Evolutionary conservation across 306 rosid species (phyloP).

Genomic region (Amphicarpaea edgeworthii): DNA sequence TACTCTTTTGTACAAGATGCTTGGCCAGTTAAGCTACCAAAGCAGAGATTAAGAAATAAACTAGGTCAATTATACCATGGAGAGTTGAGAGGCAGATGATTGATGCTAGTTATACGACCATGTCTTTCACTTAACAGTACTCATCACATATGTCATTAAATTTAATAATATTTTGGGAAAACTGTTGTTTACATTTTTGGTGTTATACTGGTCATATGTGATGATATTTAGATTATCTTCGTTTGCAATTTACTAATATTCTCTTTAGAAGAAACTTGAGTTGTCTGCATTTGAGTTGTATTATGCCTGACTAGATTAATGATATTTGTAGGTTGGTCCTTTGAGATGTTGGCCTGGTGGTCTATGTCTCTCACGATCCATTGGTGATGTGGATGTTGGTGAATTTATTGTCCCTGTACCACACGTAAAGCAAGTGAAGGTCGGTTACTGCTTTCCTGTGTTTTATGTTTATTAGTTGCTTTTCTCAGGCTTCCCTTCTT

Average conservation of each 20-base stretch:
- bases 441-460: slow-evolving; percentile 54
- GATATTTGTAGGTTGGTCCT: slow-evolving; percentile 80
- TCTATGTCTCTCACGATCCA: slow-evolving; percentile 94
- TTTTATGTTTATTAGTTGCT: slow-evolving; percentile 28
- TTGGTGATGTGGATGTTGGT: slow-evolving; percentile 97
- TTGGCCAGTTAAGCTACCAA: slow-evolving; percentile 17
- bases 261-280: slow-evolving; percentile 30
- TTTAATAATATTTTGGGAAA: slow-evolving; percentile 6
- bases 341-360: slow-evolving; percentile 99
- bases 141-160: not conserved
- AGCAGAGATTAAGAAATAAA: slow-evolving; percentile 23
- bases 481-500: slow-evolving; percentile 21
- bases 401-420: slow-evolving; percentile 98
- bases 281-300: slow-evolving; percentile 29
- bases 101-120: slow-evolving; percentile 22
- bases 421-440: slow-evolving; percentile 98
- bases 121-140: slow-evolving; percentile 26
- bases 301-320: slow-evolving; percentile 34
- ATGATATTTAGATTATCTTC: slow-evolving; percentile 23
- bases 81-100: slow-evolving; percentile 14
- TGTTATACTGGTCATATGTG: slow-evolving; percentile 33
- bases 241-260: slow-evolving; percentile 12
- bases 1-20: not conserved
- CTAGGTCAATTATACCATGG: slow-evolving; percentile 36
- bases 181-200: slow-evolving; percentile 15